Percentiles rank a stretch among this genome's conserved stretches.
Conservation (phyloP, 139 green algal genomes). For the Coelastrella sp. region DNA sequence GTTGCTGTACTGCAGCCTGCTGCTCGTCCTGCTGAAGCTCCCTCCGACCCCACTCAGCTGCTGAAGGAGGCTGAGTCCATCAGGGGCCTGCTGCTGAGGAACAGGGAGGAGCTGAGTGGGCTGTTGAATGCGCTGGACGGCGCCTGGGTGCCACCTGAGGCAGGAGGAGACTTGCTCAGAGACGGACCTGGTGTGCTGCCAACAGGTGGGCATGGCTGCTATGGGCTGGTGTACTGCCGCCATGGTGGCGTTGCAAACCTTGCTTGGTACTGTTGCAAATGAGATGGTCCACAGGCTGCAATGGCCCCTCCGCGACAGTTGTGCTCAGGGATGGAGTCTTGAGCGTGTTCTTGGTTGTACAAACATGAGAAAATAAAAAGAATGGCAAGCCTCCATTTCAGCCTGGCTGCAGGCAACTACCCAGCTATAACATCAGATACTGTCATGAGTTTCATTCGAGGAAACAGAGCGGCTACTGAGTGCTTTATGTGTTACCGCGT, state of each 20-base stretch:
- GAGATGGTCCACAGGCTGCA: background rate
- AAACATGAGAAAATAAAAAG: too few species aligned
- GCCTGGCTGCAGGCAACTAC: too few species aligned
- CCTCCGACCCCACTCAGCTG: background rate
- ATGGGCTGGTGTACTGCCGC: slow-evolving; percentile 93
- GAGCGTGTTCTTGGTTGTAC: too few species aligned
- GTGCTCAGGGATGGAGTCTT: too few species aligned
- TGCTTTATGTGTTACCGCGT: too few species aligned
- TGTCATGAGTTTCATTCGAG: too few species aligned
- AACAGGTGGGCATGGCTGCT: slow-evolving; percentile 94
- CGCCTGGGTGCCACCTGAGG: slow-evolving; percentile 89
- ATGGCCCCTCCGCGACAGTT: too few species aligned
- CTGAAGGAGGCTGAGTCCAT: slow-evolving; percentile 88
- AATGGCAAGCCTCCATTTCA: too few species aligned
- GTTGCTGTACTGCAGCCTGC: background rate
- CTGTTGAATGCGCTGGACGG: slow-evolving; percentile 85
- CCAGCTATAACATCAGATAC: too few species aligned
- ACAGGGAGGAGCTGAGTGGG: slow-evolving; percentile 81
- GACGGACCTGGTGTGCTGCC: slow-evolving; percentile 96
- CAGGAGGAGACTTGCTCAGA: slow-evolving; percentile 94
- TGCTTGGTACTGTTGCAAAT: background rate
- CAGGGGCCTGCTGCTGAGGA: slow-evolving; percentile 79
- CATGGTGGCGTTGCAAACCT: slow-evolving; percentile 53
- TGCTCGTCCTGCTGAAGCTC: background rate
- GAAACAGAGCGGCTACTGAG: too few species aligned